A percentile compares a stretch with the other conserved stretches of the same genome.
phyloP scores from a whole-genome alignment of 176 grass and related monocot species.

The Leersia perrieri region DNA sequence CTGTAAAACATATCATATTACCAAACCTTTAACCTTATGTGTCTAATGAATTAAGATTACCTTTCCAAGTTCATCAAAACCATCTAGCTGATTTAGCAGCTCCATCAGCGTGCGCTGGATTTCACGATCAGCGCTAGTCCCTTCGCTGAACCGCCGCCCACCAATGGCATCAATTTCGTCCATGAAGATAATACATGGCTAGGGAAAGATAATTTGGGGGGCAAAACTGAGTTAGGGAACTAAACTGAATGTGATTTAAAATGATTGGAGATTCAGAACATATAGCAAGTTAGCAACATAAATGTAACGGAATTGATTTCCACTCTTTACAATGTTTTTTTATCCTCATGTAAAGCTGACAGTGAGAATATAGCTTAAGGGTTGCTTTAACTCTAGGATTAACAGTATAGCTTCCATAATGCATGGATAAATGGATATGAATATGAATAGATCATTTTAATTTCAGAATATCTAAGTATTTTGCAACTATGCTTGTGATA shows the following conservation, averaged over 20 bases:
- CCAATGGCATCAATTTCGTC: slow-evolving; percentile 99
- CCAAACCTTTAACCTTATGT: background rate
- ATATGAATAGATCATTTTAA: background rate
- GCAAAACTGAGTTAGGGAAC: background rate
- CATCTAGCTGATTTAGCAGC: slow-evolving; percentile 93
- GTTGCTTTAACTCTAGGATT: background rate
- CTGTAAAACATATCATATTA: background rate
- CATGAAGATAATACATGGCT: slow-evolving; percentile 99
- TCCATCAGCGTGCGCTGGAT: slow-evolving; percentile 99
- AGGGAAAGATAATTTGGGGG: slow-evolving; percentile 19
- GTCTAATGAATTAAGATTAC: slow-evolving; percentile 37
- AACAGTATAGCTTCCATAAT: background rate
- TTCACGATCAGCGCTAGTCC: slow-evolving; percentile 96
- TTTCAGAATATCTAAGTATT: background rate
- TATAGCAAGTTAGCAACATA: background rate
- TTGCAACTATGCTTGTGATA: background rate
- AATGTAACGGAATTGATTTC: background rate
- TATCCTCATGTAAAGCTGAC: slow-evolving; percentile 6
- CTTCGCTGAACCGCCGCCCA: slow-evolving; percentile 94
- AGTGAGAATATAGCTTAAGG: slow-evolving; percentile 5
- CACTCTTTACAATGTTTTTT: background rate
- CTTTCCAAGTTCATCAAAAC: slow-evolving; percentile 98
- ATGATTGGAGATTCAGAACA: background rate
- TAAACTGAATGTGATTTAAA: background rate
- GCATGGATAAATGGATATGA: background rate